Base-by-base conservation (phyloP, 495 filamentous ascomycete species). In the Xylaria venustula region DNA sequence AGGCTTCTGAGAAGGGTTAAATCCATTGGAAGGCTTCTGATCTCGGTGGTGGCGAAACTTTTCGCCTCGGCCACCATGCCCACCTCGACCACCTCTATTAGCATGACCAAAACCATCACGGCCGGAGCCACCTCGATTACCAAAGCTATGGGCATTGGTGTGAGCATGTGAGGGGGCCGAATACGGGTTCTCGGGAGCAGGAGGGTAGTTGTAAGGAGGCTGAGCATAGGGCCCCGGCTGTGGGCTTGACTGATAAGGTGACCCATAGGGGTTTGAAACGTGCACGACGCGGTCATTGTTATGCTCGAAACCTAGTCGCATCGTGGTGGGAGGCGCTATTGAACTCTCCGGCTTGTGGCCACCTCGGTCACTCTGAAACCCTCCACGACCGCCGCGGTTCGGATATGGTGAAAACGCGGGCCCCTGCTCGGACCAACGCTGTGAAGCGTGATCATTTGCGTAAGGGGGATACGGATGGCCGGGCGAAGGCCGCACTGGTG, bases 1-100 rank as follows among this genome's bases (percentile, higher is more conserved):
- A 82, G 87, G 85, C 77, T 88, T 87, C 63, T 86, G 85, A 88
- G 55, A 89, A 83, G 60, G 64, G 25, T 73, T 71, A 14, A 70
- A 67, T 25, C 72, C 63, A 26, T 74, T 73, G 36, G 72, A 67
- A 1, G 71, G 63, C 25, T 61, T 71, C 47, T 64, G 71, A 45
- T 70, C 75, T 50, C 79, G 60, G 64, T 74, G 60, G 64, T 74
- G 65, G 58, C 71, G 71, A 72, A 80, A 67, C 75, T 77, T 75
- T 67, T 78, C 77, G 65, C 77, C 71, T 54, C 81, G 79, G 22
- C 78, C 77, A 65, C 77, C 77, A 65, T 81, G 74, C 9, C 79
- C 79, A 60, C 80, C 78, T 49, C 85, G 75, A 28, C 82, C 73
- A 52, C 81, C 82, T 64, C 83, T 67, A 47, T 58, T 62, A 1